Evolutionary conservation across 2,329 filamentous ascomycete species (phyloP).

Genomic region (Aureobasidium sp.): DNA sequence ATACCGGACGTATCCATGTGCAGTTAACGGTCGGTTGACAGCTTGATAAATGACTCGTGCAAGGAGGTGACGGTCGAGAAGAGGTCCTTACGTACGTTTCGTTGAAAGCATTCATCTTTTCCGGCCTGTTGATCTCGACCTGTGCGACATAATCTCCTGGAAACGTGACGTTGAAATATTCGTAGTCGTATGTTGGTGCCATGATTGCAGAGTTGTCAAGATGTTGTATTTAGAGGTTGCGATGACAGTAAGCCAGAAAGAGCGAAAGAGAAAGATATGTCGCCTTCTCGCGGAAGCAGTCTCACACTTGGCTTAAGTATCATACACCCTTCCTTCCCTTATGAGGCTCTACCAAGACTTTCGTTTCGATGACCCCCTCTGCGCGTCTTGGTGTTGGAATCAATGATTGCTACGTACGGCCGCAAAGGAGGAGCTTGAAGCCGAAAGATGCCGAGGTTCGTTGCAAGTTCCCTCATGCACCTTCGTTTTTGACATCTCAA

Average conservation of each 20-base stretch:
- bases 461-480: not conserved
- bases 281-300: not conserved
- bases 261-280: not conserved
- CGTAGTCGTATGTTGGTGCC: constrained; percentile 39
- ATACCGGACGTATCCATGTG: not conserved
- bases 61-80: not conserved
- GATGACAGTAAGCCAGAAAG: not conserved
- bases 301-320: constrained; percentile 1
- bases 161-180: constrained; percentile 67
- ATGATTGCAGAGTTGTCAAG: not conserved
- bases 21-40: not conserved
- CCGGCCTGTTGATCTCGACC: constrained; percentile 81
- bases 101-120: constrained; percentile 83
- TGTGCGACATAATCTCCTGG: constrained; percentile 72
- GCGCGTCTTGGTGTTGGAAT: not conserved
- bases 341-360: constrained; percentile 1
- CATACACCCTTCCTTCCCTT: not conserved
- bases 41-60: not conserved
- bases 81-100: constrained; percentile 45
- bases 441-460: constrained; percentile 4
- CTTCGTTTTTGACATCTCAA: not conserved
- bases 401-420: not conserved
- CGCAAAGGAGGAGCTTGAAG: constrained; percentile 3
- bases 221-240: not conserved
- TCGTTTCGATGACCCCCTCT: not conserved